Conservation (phyloP, 805 yeast genomes). For the Clavispora fructus region DNA sequence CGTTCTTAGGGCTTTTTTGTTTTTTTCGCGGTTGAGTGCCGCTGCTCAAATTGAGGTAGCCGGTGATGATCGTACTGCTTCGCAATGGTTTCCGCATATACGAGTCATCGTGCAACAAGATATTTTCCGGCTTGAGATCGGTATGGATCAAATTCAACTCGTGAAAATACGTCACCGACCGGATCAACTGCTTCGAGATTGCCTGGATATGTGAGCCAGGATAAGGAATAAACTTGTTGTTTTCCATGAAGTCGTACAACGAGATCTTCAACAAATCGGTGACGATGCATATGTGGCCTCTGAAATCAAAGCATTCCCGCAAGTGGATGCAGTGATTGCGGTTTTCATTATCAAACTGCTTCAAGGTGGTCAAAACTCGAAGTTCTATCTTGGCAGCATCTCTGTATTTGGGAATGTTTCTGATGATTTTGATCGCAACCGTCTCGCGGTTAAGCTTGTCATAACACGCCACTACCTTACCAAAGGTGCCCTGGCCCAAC, state of each 20-base stretch:
- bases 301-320: slow-evolving; percentile 84
- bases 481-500: slow-evolving; percentile 91
- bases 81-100: slow-evolving; percentile 33
- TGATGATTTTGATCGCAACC: slow-evolving; percentile 88
- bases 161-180: slow-evolving; percentile 85
- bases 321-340: slow-evolving; percentile 76
- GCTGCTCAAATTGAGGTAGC: slow-evolving; percentile 23
- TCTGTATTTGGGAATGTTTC: slow-evolving; percentile 88
- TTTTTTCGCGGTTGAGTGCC: slow-evolving; percentile 8
- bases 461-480: slow-evolving; percentile 80
- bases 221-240: slow-evolving; percentile 79
- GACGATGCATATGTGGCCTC: slow-evolving; percentile 91
- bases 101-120: slow-evolving; percentile 57
- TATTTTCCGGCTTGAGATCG: slow-evolving; percentile 94
- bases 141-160: slow-evolving; percentile 90
- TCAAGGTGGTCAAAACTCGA: slow-evolving; percentile 69
- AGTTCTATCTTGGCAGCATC: slow-evolving; percentile 94
- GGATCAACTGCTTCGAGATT: slow-evolving; percentile 75
- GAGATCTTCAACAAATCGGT: slow-evolving; percentile 83
- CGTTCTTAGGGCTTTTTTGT: slow-evolving; percentile 26
- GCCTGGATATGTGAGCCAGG: slow-evolving; percentile 93
- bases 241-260: slow-evolving; percentile 83
- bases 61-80: slow-evolving; percentile 28
- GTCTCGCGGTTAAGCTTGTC: slow-evolving; percentile 55
- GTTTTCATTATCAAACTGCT: slow-evolving; percentile 64